phyloP scores from a whole-genome alignment of 768 basidiomycete genomes.

The Kwoniella sp. region DNA sequence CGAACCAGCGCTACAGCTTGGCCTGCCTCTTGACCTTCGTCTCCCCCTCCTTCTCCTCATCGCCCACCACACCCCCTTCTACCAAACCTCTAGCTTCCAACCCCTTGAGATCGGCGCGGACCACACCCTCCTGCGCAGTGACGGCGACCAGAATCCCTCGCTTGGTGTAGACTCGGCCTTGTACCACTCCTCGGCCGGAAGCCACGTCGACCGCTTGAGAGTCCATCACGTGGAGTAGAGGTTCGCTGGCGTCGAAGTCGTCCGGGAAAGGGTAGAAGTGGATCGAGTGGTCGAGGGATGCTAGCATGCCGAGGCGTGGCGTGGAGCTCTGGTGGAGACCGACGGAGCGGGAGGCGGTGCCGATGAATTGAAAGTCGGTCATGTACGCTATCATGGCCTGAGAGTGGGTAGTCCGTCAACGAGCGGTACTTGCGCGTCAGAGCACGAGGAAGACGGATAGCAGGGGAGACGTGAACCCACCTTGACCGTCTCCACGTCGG shows the following conservation, averaged over 20 bases:
- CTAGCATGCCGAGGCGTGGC: slow-evolving; percentile 47
- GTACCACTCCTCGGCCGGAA: slow-evolving; percentile 44
- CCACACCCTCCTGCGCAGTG: slow-evolving; percentile 50
- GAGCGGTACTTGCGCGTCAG: background rate
- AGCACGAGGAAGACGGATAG: background rate
- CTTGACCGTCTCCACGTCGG: slow-evolving; percentile 29
- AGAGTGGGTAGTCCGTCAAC: background rate
- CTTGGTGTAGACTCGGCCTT: slow-evolving; percentile 44
- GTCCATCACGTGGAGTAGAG: slow-evolving; percentile 49
- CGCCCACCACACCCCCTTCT: slow-evolving; percentile 60
- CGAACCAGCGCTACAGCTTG: slow-evolving; percentile 2
- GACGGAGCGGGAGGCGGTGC: slow-evolving; percentile 43
- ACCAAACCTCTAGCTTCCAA: slow-evolving; percentile 66
- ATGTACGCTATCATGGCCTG: slow-evolving; percentile 50
- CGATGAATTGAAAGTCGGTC: slow-evolving; percentile 50
- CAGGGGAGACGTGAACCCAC: slow-evolving; percentile 7
- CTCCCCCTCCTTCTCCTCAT: slow-evolving; percentile 7
- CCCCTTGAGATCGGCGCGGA: slow-evolving; percentile 59
- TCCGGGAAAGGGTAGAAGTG: slow-evolving; percentile 45
- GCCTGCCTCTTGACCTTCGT: slow-evolving; percentile 5
- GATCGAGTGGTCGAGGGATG: slow-evolving; percentile 47
- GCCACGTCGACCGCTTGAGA: slow-evolving; percentile 28
- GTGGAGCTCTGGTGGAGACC: slow-evolving; percentile 38
- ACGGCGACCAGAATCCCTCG: slow-evolving; percentile 45
- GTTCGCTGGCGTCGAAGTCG: slow-evolving; percentile 34